phyloP scores from a whole-genome alignment of 306 rosid genomes.

The Lathyrus tuberosus region DNA sequence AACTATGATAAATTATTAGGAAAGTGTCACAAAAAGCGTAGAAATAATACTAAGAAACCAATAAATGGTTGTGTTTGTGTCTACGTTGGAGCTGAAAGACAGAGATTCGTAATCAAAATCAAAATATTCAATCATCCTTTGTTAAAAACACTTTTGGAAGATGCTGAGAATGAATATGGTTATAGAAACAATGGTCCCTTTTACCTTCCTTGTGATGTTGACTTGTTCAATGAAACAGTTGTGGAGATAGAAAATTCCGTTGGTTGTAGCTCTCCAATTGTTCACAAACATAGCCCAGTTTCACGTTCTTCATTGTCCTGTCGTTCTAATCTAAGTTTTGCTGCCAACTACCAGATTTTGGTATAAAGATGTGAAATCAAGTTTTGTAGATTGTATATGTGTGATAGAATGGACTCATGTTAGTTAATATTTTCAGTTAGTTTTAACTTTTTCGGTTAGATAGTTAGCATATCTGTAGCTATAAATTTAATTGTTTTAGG shows the following conservation, averaged over 20 bases:
- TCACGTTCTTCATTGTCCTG: no score
- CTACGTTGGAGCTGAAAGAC: conserved; percentile 60
- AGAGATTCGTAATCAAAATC: conserved; percentile 55
- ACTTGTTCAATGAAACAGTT: conserved; percentile 51
- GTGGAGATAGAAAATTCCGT: neutral
- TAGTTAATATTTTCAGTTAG: no score
- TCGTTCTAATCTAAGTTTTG: no score
- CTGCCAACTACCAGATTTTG: no score
- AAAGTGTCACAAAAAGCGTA: neutral
- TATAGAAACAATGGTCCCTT: conserved; percentile 62
- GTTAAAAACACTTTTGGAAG: conserved; percentile 65
- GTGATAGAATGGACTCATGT: no score
- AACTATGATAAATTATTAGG: conserved; percentile 11
- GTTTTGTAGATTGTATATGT: no score
- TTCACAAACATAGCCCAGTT: neutral
- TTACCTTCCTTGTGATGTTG: conserved; percentile 67
- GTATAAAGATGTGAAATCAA: no score
- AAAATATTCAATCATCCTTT: conserved; percentile 57
- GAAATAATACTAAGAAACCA: conserved; percentile 22
- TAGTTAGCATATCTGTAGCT: no score
- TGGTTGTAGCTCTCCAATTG: neutral
- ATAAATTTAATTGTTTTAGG: no score
- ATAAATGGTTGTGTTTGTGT: conserved; percentile 60
- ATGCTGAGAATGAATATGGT: conserved; percentile 69
- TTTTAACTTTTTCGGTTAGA: no score